phyloP scores from a whole-genome alignment of 108 stramenopile species.

The Schizochytrium sp. region DNA sequence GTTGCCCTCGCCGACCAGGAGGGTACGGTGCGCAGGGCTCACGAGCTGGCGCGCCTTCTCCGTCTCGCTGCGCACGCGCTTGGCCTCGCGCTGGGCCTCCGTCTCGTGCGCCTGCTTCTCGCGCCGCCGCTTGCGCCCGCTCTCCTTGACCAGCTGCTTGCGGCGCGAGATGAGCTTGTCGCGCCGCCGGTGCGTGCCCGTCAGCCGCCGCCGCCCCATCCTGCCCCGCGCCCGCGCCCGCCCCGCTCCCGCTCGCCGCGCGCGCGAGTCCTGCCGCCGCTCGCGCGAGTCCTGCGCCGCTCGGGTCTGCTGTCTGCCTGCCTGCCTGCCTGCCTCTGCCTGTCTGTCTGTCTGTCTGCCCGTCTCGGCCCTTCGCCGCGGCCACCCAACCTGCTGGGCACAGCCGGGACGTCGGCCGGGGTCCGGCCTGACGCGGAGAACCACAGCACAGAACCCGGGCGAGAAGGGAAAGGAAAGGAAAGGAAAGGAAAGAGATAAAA shows the following conservation, averaged over 20 bases:
- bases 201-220: neutral
- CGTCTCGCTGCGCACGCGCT: neutral
- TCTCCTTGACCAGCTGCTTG: conserved; percentile 13
- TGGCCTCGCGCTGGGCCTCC: neutral
- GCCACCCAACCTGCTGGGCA: no score
- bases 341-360: neutral
- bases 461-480: no score
- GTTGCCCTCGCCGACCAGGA: conserved; percentile 5
- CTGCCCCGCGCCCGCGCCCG: no score
- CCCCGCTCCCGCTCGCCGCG: neutral
- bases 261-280: neutral
- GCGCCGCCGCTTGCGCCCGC: neutral
- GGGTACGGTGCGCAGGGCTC: neutral
- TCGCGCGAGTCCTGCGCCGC: neutral
- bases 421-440: no score
- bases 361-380: neutral
- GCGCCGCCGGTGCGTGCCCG: neutral
- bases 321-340: no score
- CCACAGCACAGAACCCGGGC: no score
- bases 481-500: no score
- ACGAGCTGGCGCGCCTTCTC: neutral
- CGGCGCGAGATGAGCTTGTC: neutral
- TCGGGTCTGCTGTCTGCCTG: neutral
- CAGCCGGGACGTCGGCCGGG: no score
- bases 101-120: neutral